Conservation (phyloP, 2,329 filamentous ascomycete species). For the Zasmidium citrigriseum region DNA sequence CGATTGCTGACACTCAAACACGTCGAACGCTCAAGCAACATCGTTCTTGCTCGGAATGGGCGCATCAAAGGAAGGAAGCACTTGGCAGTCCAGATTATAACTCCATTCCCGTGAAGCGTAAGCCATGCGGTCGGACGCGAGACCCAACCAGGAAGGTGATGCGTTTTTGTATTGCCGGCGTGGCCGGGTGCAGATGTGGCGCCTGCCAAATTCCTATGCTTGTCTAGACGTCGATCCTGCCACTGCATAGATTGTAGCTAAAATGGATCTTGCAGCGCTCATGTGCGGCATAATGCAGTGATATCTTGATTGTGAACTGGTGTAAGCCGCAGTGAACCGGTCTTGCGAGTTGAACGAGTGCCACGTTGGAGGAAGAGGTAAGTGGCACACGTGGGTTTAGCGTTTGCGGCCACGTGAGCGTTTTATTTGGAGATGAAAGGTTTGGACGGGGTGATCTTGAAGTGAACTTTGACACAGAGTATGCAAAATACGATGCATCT, state of each 20-base stretch:
- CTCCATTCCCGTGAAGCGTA: neutral
- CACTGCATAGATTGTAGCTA: neutral
- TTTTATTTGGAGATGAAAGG: neutral
- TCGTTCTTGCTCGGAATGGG: too few relatives aligned
- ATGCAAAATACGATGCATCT: too few relatives aligned
- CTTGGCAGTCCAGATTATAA: too few relatives aligned
- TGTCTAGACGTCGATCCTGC: neutral
- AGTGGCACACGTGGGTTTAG: neutral
- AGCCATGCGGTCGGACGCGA: neutral
- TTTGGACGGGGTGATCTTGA: neutral
- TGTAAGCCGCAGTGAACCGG: neutral
- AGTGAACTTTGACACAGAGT: neutral
- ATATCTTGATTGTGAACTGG: neutral
- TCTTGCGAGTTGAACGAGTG: neutral
- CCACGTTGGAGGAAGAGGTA: neutral
- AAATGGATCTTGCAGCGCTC: neutral
- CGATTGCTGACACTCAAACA: neutral
- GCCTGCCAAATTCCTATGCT: neutral
- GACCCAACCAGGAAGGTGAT: neutral
- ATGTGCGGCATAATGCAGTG: neutral
- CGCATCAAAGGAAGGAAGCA: too few relatives aligned
- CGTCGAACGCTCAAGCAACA: too few relatives aligned
- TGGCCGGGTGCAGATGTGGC: neutral
- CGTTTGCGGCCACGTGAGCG: neutral
- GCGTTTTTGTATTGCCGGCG: too few relatives aligned